Evolutionary conservation across 352 stramenopile species (phyloP), one percentile per base, ranked within the genome.

Genomic region (Globisporangium solare): DNA sequence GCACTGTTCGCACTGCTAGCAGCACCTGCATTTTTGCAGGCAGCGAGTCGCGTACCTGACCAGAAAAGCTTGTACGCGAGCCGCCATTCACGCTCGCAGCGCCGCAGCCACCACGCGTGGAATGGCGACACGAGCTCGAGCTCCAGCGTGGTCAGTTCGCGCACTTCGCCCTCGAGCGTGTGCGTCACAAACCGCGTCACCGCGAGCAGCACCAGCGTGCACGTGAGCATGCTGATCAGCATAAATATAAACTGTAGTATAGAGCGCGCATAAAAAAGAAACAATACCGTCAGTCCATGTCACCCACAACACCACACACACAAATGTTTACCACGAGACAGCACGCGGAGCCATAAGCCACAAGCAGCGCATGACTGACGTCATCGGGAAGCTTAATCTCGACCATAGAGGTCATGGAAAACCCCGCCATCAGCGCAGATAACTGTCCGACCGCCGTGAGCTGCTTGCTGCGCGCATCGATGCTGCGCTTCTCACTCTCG

Each of bases 141-240:
- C 49, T 89, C 76, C 0, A 70, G 48, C 27, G 76, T 58, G 45
- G 67, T 79, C 4, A 92, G 67, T 40, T 58, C 50, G 27, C 62
- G 68, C 31, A 94, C 75, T 53, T 91, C 69, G 2, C 71, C 72
- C 27, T 94, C 83, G 20, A 94, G 76, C n/a, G 77, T 87, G 56
- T 92, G 75, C 27, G 81, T 86, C 20, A 91, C 79, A 56, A 77
- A 94, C 7, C 83, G 69, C 56, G 83, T 93, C 22, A 93, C 64
- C 13, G 83, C 83, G 24, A 93, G 56, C 45, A 93, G 63, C 50
- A 93, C 61, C 47, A 91, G 51, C 42, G 70, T 89, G 57, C 76
- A 91, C 35, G 68, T 87, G 53, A 93, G 66, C 45, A 78, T 85
- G 56, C 74, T 83, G 21, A 90, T 47, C 41, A 92, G 56, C 83